Percentiles rank a stretch among this genome's conserved stretches.
phyloP scores from a whole-genome alignment of 2,329 filamentous ascomycete species.

The Colletotrichum gloeosporioides region DNA sequence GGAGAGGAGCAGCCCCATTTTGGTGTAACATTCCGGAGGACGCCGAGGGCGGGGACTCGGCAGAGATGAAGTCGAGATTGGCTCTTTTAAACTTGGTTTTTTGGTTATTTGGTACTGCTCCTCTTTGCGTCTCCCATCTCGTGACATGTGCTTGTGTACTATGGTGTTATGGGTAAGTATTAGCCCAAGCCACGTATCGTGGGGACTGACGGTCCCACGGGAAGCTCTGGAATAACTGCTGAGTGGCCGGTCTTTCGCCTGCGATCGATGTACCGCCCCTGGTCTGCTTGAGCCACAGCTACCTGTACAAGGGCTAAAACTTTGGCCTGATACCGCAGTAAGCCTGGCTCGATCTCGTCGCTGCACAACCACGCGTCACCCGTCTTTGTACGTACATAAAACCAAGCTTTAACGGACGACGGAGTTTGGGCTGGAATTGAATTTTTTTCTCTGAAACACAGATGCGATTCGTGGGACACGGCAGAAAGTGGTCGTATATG shows the following conservation, averaged over 20 bases:
- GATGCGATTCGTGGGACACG: not conserved
- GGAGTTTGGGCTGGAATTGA: not conserved
- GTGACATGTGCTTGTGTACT: not conserved
- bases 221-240: too few relatives aligned
- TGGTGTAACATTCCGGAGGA: slow-evolving; percentile 4
- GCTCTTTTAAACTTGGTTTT: not conserved
- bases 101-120: not conserved
- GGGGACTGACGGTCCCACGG: too few relatives aligned
- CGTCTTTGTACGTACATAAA: not conserved
- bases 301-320: too few relatives aligned
- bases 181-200: too few relatives aligned
- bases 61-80: slow-evolving; percentile 10
- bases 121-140: not conserved
- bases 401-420: not conserved
- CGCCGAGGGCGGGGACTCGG: not conserved
- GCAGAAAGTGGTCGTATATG: not conserved
- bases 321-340: too few relatives aligned
- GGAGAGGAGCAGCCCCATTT: not conserved
- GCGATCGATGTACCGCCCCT: too few relatives aligned
- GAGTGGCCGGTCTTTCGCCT: too few relatives aligned
- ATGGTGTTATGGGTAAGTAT: too few relatives aligned
- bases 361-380: not conserved
- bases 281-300: too few relatives aligned
- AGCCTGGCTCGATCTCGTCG: not conserved
- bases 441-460: not conserved